A percentile compares a stretch with the other conserved stretches of the same genome.
phyloP scores from a whole-genome alignment of 495 filamentous ascomycete species.

The Emericellopsis terricola region DNA sequence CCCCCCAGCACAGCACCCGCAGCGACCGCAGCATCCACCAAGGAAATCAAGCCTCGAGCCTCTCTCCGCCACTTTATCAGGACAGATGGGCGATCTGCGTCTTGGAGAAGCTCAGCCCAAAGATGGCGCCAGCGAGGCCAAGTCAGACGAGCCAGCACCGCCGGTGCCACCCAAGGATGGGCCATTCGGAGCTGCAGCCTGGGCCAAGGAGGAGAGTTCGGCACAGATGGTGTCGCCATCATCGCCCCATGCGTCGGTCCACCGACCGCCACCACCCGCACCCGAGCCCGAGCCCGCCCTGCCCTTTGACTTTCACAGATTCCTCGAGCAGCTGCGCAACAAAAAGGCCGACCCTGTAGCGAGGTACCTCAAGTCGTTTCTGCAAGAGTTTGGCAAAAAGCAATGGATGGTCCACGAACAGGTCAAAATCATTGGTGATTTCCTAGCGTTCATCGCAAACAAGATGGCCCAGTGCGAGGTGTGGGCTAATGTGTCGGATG shows the following conservation, averaged over 20 bases:
- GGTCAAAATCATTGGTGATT: constrained; percentile 95
- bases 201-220: constrained; percentile 17
- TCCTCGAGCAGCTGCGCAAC: constrained; percentile 86
- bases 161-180: constrained; percentile 32
- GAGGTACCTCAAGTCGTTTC: constrained; percentile 83
- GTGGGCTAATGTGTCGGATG: constrained; percentile 88
- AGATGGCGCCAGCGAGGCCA: constrained; percentile 18
- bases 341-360: constrained; percentile 93
- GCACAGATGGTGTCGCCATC: constrained; percentile 19
- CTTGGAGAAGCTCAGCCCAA: constrained; percentile 10
- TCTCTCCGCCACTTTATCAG: constrained; percentile 25
- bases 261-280: constrained; percentile 57
- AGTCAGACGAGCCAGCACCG: constrained; percentile 26
- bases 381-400: constrained; percentile 88
- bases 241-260: constrained; percentile 35
- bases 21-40: constrained; percentile 58
- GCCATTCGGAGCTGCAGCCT: constrained; percentile 12
- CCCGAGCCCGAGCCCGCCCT: constrained; percentile 81
- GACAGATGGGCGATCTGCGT: constrained; percentile 27
- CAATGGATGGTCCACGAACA: constrained; percentile 99
- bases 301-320: constrained; percentile 95
- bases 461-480: constrained; percentile 99
- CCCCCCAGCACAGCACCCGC: constrained; percentile 12
- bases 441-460: constrained; percentile 91
- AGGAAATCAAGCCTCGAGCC: constrained; percentile 72